Base-by-base conservation (phyloP, 1,284 basidiomycete species). In the Cutaneotrichosporon sp. region DNA sequence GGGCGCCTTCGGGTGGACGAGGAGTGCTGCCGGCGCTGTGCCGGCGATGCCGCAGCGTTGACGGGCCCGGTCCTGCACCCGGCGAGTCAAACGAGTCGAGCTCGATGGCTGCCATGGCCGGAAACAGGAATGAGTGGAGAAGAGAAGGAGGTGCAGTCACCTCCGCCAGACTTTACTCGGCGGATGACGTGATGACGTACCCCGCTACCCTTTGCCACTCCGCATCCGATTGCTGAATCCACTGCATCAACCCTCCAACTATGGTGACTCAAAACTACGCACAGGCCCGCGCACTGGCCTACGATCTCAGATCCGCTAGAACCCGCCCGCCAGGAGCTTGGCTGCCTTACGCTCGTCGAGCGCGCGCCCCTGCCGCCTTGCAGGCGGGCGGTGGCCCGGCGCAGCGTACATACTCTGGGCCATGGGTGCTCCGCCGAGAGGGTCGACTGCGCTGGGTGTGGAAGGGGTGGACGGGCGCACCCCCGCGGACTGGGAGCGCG, bases 321-420 rank as follows among this genome's bases (percentile, higher is more conserved):
- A 78, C 14, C 77, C 77, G 3, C 75, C 75, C 7, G 77, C 75
- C 22, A 79, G 68, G 62, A 79, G 63, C 67, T 74, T 79, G 8
- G 77, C 77, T 5, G 76, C 77, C 59, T 76, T 72, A 53, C 75
- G 67, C 68, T 77, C 75, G 57, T 79, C 77, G 59, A 79, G 56
- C 22, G 70, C 51, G 42, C 70, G 69, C 8, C 63, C 67, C 20
- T 65, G 59, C 11, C 63, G 60, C 16, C 73, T 53, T 20, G 67
- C 68, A 18, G 65, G 61, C 11, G 66, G 62, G 25, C 67, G 58
- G 20, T 62, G 60, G 2, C 67, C 68, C 24, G 74, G 74, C 5
- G 76, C 59, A 29, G 11, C 38, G 18, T 74, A 65, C 72, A 78
- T 75, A 62, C 75, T 77, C 67, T 78, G 76, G 16, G 71, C 67